Conservation (phyloP, 495 filamentous ascomycete genomes). For the Neurospora intermedia region DNA sequence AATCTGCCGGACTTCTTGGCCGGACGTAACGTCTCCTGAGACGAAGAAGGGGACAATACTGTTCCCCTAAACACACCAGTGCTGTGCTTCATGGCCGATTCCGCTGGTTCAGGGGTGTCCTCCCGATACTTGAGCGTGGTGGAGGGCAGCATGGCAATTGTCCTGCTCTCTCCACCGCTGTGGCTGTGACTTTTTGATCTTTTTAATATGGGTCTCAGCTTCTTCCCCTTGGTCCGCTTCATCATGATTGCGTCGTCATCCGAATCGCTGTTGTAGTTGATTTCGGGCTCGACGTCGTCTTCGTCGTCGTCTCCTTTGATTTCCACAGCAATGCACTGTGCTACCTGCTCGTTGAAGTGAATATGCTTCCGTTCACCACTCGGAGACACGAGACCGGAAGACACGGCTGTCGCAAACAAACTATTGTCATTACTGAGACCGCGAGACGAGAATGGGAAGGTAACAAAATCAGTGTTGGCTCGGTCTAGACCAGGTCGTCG, state of each 20-base stretch:
- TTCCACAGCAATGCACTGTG: constrained; percentile 92
- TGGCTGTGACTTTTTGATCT: constrained; percentile 39
- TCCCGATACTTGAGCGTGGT: constrained; percentile 85
- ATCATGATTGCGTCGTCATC: constrained; percentile 79
- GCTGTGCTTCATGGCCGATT: constrained; percentile 47
- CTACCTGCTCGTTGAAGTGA: constrained; percentile 91
- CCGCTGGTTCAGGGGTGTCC: constrained; percentile 61
- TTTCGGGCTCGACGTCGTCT: constrained; percentile 43
- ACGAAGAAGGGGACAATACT: constrained; percentile 50
- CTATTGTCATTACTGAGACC: constrained; percentile 47
- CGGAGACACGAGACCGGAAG: constrained; percentile 59
- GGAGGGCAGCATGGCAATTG: constrained; percentile 84
- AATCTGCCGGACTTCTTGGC: constrained; percentile 61
- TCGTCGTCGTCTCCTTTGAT: constrained; percentile 64
- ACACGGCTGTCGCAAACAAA: constrained; percentile 45
- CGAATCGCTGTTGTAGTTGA: constrained; percentile 46
- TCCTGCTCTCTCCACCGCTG: constrained; percentile 59
- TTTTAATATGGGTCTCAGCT: constrained; percentile 32
- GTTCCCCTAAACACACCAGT: constrained; percentile 39
- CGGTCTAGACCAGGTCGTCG: constrained; percentile 37
- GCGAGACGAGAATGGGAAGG: constrained; percentile 45
- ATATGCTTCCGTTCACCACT: constrained; percentile 68
- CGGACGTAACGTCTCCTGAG: constrained; percentile 65
- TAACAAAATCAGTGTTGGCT: constrained; percentile 57
- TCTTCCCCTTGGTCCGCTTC: constrained; percentile 46